Conservation (phyloP, 768 basidiomycete species). For the Kwoniella europaea region DNA sequence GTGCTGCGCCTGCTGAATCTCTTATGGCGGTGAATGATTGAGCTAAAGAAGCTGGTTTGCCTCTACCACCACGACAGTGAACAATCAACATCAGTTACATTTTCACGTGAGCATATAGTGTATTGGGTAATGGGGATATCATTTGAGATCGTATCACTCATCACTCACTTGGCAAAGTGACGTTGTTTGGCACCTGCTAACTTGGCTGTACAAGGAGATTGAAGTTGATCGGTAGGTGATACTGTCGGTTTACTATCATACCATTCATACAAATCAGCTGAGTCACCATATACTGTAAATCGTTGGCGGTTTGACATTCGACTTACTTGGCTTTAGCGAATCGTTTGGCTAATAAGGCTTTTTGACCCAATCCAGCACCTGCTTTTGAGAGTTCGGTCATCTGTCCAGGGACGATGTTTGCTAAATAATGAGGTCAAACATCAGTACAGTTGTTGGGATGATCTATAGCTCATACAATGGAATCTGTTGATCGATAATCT, state of each 20-base stretch:
- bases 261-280: not conserved
- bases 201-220: constrained; percentile 93
- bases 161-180: constrained; percentile 82
- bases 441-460: not conserved
- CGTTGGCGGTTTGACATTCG: not conserved
- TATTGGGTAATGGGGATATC: too few relatives aligned
- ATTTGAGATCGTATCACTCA: not conserved
- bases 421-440: constrained; percentile 19
- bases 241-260: constrained; percentile 75
- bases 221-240: constrained; percentile 92
- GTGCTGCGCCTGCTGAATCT: constrained; percentile 21
- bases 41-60: constrained; percentile 48
- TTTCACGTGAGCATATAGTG: too few relatives aligned
- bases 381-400: constrained; percentile 33
- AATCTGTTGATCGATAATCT: not conserved
- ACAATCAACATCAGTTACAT: too few relatives aligned
- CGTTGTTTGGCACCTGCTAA: constrained; percentile 88
- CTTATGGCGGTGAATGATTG: constrained; percentile 40
- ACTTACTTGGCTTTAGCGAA: constrained; percentile 86
- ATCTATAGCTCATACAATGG: too few relatives aligned
- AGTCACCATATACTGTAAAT: not conserved
- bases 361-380: constrained; percentile 69
- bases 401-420: constrained; percentile 54
- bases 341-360: constrained; percentile 90
- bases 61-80: constrained; percentile 2